phyloP scores from a whole-genome alignment of 129 eudicot genomes.

The Tagetes patula region DNA sequence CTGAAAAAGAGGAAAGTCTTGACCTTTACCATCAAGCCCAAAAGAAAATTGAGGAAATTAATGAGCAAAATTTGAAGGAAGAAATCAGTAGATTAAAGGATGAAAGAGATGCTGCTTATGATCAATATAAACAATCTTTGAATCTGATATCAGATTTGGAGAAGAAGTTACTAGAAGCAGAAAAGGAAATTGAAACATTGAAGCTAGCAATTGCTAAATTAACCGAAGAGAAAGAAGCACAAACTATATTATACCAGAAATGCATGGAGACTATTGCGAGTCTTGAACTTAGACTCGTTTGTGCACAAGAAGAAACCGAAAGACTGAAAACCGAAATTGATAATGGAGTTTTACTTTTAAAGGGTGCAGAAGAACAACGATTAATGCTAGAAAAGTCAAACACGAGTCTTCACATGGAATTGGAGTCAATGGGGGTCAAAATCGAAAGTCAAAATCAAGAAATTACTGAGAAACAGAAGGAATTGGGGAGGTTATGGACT shows the following conservation, averaged over 20 bases:
- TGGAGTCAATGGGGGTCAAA: constrained; percentile 56
- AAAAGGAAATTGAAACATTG: constrained; percentile 61
- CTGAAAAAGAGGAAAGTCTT: constrained; percentile 71
- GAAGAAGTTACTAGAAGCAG: constrained; percentile 51
- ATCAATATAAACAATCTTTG: constrained; percentile 51
- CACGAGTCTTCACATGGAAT: constrained; percentile 58
- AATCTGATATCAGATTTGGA: constrained; percentile 53
- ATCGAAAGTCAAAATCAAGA: constrained; percentile 66
- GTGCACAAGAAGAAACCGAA: constrained; percentile 59
- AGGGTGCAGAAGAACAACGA: constrained; percentile 72
- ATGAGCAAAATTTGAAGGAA: constrained; percentile 43
- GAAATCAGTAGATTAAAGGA: constrained; percentile 47
- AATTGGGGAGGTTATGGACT: constrained; percentile 85
- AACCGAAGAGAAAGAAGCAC: constrained; percentile 65
- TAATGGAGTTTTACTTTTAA: constrained; percentile 51
- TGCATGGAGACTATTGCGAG: constrained; percentile 63
- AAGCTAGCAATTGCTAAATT: constrained; percentile 47
- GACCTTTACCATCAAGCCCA: constrained; percentile 50
- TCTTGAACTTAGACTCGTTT: constrained; percentile 48
- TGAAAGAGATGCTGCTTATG: constrained; percentile 58
- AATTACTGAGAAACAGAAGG: constrained; percentile 80
- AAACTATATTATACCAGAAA: constrained; percentile 47
- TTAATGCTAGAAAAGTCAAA: constrained; percentile 58
- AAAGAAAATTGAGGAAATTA: constrained; percentile 32
- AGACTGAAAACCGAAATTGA: constrained; percentile 61